Percentiles rank a stretch among this genome's conserved stretches.
These are phyloP conservation scores for Aciculosporium take DNA, from an alignment of 2,329 filamentous ascomycete species.

Conservation along the genomic window DNA sequence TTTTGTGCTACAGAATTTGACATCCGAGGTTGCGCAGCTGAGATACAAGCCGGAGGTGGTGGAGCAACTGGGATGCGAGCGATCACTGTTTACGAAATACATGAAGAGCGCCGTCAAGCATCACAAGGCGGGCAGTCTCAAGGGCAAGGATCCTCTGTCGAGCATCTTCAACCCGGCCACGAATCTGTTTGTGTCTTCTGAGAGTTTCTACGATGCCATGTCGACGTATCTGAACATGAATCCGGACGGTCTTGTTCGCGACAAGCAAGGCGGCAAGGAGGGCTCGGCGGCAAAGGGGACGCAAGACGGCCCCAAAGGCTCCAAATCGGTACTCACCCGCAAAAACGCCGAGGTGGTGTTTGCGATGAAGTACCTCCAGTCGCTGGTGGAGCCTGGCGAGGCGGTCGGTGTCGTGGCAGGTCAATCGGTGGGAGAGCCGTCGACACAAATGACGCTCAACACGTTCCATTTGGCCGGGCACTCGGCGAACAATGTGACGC, in stretches of 20 bases:
- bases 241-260: conserved; percentile 40
- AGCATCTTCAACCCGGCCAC: conserved; percentile 61
- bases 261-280: conserved; percentile 25
- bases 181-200: conserved; percentile 75
- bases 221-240: conserved; percentile 70
- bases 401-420: conserved; percentile 94
- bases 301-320: conserved; percentile 6
- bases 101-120: conserved; percentile 74
- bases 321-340: conserved; percentile 36
- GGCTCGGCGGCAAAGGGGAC: too few relatives aligned
- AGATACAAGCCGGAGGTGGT: conserved; percentile 43
- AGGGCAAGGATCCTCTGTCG: conserved; percentile 61
- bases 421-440: conserved; percentile 92
- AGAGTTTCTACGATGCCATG: conserved; percentile 63
- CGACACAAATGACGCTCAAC: conserved; percentile 98
- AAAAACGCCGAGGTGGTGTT: conserved; percentile 74
- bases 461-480: conserved; percentile 99
- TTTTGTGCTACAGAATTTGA: conserved; percentile 76
- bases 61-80: conserved; percentile 33
- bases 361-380: conserved; percentile 83
- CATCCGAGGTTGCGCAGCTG: conserved; percentile 64
- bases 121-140: conserved; percentile 39
- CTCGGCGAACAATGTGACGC: conserved; percentile 94
- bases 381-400: conserved; percentile 86
- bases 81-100: conserved; percentile 53